Evolutionary conservation across 1,284 basidiomycete species (phyloP).

Genomic region (Cutaneotrichosporon arboriforme): DNA sequence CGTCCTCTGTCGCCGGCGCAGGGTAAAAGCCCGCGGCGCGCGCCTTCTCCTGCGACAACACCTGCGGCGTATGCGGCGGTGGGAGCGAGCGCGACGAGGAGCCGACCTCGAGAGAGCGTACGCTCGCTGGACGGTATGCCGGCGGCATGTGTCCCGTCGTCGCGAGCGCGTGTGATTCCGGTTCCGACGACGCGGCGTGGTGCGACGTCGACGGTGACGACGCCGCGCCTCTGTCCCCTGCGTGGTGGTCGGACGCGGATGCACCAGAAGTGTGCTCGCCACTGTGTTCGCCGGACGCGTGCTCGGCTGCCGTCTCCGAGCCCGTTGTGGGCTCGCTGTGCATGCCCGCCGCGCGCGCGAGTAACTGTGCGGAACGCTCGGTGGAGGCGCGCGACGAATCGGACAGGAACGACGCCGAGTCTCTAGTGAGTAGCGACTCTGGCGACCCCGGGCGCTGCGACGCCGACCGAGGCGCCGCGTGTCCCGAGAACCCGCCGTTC

Average conservation of each 20-base stretch:
- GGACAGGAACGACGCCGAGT: slow-evolving; percentile 1
- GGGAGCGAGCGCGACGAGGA: slow-evolving; percentile 7
- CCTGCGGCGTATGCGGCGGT: background rate
- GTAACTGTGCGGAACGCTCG: background rate
- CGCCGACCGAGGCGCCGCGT: no score
- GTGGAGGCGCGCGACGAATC: background rate
- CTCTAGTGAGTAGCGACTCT: slow-evolving; percentile 1
- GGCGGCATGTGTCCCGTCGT: slow-evolving; percentile 33
- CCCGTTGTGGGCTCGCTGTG: background rate
- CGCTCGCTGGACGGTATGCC: slow-evolving; percentile 44
- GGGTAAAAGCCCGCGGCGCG: slow-evolving; percentile 43
- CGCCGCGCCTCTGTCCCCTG: background rate
- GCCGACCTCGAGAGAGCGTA: slow-evolving; percentile 20
- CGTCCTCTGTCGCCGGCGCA: slow-evolving; percentile 43
- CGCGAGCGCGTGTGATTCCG: background rate
- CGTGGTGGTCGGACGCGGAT: background rate
- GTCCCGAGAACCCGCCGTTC: background rate
- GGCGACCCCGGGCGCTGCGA: background rate
- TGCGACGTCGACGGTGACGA: background rate
- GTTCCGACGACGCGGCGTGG: background rate
- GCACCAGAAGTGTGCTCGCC: background rate
- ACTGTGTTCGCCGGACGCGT: background rate
- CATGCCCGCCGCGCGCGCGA: background rate
- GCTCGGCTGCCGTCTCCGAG: background rate
- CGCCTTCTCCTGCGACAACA: slow-evolving; percentile 33